Evolutionary conservation across 1,284 basidiomycete genomes (phyloP), one percentile per base, ranked within the genome.

Genomic region (Xerocomus amazonicus): DNA sequence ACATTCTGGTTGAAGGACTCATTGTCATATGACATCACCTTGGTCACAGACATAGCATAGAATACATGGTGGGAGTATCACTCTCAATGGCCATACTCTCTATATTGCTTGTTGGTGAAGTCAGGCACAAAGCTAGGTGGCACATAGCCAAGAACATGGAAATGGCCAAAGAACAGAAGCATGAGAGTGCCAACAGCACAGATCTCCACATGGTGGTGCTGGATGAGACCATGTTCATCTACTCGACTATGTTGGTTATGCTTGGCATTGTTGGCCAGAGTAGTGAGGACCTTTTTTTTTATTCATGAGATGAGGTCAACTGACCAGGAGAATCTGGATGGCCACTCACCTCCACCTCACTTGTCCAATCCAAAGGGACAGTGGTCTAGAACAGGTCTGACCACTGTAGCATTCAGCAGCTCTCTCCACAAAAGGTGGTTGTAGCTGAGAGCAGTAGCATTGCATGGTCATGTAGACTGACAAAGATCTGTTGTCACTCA

Each of bases 1-100:
- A 12, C 6, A 7, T 31, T 8, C 9, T 31, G 29, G 19, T 4
- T 4, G 2, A 16, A 37, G 16, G 5, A 8, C 51, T 52, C 28
- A 52, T 43, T 48, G 13, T 52, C 33, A 37, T 48, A 52, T 10
- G 46, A 52, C 38, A 52, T 52, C 19, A 12, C 17, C 17, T 42
- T 48, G 4, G 36, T 37, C 53, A 40, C 14, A 1, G 49, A 50
- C 4, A 51, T 45, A 26, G 48, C 42, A 40, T 43, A 52, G 46
- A 67, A 67, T 0, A 66, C 43, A 16, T 53, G 28, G 32, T 53
- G 46, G 16, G 34, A 41, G 43, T 65, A 68, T 65, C 65, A 68
- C 10, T 54, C 46, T 1, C 54, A 50, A 7, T 42, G 19, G 0
- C 66, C 59, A 44, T 52, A 67, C 13, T 62, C 50, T 0, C 58